phyloP scores from a whole-genome alignment of 2,329 filamentous ascomycete species.

The Lachnellula willkommii region DNA sequence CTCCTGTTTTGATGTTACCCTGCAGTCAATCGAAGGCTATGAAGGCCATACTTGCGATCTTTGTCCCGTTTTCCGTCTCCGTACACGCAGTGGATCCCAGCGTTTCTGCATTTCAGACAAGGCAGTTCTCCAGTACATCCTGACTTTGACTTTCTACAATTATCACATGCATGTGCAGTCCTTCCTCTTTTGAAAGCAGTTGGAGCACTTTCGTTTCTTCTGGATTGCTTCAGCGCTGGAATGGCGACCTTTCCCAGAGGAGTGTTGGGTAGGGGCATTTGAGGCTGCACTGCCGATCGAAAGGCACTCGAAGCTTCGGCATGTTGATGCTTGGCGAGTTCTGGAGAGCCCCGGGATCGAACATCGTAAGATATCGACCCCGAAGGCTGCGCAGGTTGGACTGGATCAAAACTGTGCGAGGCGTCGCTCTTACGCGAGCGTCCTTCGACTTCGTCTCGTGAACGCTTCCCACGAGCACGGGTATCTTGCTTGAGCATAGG shows the following conservation, averaged over 20 bases:
- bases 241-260: constrained; percentile 23
- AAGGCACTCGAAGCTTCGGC: neutral
- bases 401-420: neutral
- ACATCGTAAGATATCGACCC: neutral
- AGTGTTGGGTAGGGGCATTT: neutral
- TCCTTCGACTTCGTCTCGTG: neutral
- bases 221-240: constrained; percentile 14
- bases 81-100: constrained; percentile 20
- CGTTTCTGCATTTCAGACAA: constrained; percentile 30
- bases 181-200: constrained; percentile 17
- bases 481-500: neutral
- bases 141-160: constrained; percentile 34
- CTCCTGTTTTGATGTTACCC: constrained; percentile 11
- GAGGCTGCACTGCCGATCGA: neutral
- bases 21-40: neutral
- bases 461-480: constrained; percentile 1
- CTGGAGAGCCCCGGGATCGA: neutral
- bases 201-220: constrained; percentile 4
- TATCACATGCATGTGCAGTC: constrained; percentile 31
- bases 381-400: neutral
- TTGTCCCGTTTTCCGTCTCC: constrained; percentile 28
- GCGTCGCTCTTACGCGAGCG: neutral
- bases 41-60: constrained; percentile 20
- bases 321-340: neutral
- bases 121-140: constrained; percentile 34